These are phyloP conservation scores for Rhizopogon salebrosus DNA, from an alignment of 768 basidiomycete species.

Conservation along the genomic window DNA sequence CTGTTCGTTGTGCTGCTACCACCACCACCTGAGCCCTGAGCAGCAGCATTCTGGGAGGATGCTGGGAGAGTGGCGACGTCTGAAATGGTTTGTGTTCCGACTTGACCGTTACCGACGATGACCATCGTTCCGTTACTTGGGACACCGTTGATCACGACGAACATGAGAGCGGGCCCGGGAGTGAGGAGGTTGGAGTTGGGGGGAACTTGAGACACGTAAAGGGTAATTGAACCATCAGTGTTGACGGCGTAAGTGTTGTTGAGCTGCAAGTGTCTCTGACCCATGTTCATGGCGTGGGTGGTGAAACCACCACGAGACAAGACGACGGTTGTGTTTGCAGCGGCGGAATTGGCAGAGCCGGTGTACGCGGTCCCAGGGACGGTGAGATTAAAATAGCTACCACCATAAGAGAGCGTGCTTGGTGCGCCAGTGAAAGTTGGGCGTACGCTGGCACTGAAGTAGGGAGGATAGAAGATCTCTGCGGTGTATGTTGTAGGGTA, in stretches of 20 bases:
- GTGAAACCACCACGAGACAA: constrained; percentile 83
- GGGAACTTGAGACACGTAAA: constrained; percentile 80
- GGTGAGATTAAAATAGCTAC: constrained; percentile 69
- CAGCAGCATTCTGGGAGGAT: constrained; percentile 37
- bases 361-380: constrained; percentile 63
- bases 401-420: constrained; percentile 77
- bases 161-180: constrained; percentile 84
- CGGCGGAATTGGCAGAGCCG: constrained; percentile 60
- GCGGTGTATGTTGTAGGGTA: constrained; percentile 79
- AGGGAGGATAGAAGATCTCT: constrained; percentile 89
- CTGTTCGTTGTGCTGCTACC: constrained; percentile 4
- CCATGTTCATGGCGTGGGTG: constrained; percentile 87
- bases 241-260: constrained; percentile 83
- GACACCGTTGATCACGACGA: constrained; percentile 78
- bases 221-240: constrained; percentile 64
- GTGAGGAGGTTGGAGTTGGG: constrained; percentile 83
- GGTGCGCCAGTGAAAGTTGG: constrained; percentile 72
- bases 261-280: constrained; percentile 75
- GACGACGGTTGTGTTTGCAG: constrained; percentile 69
- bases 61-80: constrained; percentile 16
- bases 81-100: constrained; percentile 63
- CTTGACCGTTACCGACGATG: constrained; percentile 71
- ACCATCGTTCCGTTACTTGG: constrained; percentile 77
- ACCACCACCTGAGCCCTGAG: constrained; percentile 29
- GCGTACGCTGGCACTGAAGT: constrained; percentile 66